phyloP scores from a whole-genome alignment of 139 green algal genomes.

The Micromonas pusilla region DNA sequence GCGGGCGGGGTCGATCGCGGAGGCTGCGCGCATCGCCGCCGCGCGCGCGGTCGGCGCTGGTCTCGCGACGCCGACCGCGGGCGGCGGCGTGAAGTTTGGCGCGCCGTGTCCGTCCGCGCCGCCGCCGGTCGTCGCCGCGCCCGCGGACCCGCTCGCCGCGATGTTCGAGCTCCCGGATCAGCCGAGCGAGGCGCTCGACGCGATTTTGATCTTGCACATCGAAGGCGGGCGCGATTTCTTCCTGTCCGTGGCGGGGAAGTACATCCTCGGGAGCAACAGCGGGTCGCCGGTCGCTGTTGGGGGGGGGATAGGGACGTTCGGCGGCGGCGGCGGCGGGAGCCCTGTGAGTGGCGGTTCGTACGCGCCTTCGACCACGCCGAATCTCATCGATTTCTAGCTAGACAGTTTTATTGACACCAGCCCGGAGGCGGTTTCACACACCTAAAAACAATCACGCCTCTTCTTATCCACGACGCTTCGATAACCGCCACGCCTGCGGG shows the following conservation, averaged over 20 bases:
- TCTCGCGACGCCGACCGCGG: constrained; percentile 17
- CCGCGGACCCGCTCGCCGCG: neutral
- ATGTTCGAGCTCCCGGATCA: constrained; percentile 19
- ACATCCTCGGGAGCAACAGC: too few relatives aligned
- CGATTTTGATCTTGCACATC: constrained; percentile 45
- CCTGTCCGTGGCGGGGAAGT: constrained; percentile 45
- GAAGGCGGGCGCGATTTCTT: constrained; percentile 63
- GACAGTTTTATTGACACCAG: too few relatives aligned
- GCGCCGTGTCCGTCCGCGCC: too few relatives aligned
- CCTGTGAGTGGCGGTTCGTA: too few relatives aligned
- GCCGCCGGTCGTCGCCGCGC: neutral
- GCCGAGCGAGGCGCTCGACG: neutral
- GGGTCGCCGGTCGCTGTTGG: too few relatives aligned
- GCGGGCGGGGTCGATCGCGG: constrained; percentile 2
- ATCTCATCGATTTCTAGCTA: too few relatives aligned
- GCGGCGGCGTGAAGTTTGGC: constrained; percentile 40
- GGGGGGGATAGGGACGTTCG: too few relatives aligned
- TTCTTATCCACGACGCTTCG: neutral
- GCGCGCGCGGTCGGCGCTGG: constrained; percentile 17
- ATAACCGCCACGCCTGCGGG: constrained; percentile 18
- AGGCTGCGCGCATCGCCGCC: neutral
- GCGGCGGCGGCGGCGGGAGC: too few relatives aligned
- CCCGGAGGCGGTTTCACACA: too few relatives aligned
- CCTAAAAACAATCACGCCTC: neutral
- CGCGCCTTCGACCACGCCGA: too few relatives aligned